Percentiles rank a stretch among this genome's conserved stretches.
Conservation (phyloP, 163 green algal genomes). For the Coccomyxa subellipsoidea region DNA sequence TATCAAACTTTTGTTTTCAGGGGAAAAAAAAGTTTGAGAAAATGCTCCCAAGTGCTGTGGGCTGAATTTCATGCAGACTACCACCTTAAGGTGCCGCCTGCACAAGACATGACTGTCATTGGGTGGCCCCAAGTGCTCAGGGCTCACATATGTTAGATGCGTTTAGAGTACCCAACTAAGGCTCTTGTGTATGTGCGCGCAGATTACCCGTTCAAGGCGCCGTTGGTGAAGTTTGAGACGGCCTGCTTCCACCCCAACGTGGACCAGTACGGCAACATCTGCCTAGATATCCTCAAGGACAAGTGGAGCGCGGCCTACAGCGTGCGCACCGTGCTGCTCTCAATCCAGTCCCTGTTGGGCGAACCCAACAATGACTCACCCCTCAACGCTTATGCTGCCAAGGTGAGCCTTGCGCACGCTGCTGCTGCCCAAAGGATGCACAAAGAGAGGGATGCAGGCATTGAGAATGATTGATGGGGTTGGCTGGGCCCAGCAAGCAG, state of each 20-base stretch:
- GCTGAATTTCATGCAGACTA: too few relatives aligned
- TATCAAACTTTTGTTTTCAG: too few relatives aligned
- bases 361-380: conserved; percentile 82
- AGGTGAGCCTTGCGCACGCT: conserved; percentile 1
- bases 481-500: too few relatives aligned
- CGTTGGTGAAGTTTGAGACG: conserved; percentile 71
- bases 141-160: too few relatives aligned
- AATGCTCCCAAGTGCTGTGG: too few relatives aligned
- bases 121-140: too few relatives aligned
- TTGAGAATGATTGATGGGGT: too few relatives aligned
- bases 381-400: conserved; percentile 71
- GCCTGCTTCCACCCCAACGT: conserved; percentile 84
- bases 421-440: not conserved
- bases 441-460: not conserved
- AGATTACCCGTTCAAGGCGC: conserved; percentile 80
- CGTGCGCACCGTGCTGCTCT: conserved; percentile 72
- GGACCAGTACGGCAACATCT: conserved; percentile 78
- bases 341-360: conserved; percentile 54
- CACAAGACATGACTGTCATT: too few relatives aligned
- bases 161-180: too few relatives aligned
- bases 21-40: too few relatives aligned
- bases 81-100: too few relatives aligned
- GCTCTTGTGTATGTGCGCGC: too few relatives aligned
- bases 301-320: conserved; percentile 74
- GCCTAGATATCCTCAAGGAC: conserved; percentile 82